Base-by-base conservation (phyloP, 805 yeast species). In the Isabelozyma rhagii region DNA sequence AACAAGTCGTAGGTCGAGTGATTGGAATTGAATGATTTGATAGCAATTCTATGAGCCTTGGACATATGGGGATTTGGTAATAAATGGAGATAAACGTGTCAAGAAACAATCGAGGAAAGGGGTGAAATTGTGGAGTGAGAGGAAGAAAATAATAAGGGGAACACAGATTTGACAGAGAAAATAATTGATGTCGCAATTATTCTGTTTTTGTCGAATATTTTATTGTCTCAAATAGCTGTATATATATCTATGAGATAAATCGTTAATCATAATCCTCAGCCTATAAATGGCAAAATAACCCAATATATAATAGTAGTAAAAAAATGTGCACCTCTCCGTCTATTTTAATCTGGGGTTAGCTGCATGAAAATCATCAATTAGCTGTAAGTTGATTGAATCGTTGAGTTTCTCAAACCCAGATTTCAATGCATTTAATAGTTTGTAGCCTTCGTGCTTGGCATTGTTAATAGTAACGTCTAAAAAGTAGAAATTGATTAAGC, bases 1-100 rank as follows among this genome's bases (percentile, higher is more conserved):
- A 75, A 78, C 40, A 61, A 54, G 57, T 82, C 85, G 59, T 83
- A 83, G 8, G 70, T 57, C 11, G 63, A 50, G 53, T 82, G 86
- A 60, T 83, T 83, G 17, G 69, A 45, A 54, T 80, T 72, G 72
- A 78, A 83, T 0, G 86, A 73, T 34, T 62, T 62, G 39, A 77
- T 60, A 1, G 85, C 81, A 2, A 70, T 68, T 8, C 68, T 17
- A 49, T 69, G 61, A 21, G 67, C 64, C 40, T 50, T 29, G 6
- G 43, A 14, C 44, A 44, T 44, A 13, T 13, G 25, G 17, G 2
- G 3, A 21, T 21, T 21, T 3, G 18, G 9, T 39, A 39, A 39
- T 14, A 14, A 39, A 3, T 11, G 8, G 39, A 21, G 2, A 21
- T 21, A 21, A 6, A 21, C 25, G 6, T 21, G 25, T 21, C 25